Conservation (phyloP, 345 rosid species). For the Theobroma cacao region DNA sequence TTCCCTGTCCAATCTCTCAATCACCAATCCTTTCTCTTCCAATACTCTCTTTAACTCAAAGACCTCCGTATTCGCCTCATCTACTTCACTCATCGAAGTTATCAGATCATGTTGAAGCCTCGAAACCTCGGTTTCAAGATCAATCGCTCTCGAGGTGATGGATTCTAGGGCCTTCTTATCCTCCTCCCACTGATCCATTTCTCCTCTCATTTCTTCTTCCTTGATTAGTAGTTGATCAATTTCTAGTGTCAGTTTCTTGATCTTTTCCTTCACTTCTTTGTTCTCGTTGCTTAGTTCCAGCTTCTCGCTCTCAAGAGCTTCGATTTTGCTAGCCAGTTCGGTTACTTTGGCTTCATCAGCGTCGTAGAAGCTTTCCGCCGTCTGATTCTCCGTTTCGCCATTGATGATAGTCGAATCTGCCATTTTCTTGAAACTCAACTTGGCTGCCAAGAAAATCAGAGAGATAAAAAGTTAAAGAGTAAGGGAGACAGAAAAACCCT, state of each 20-base stretch:
- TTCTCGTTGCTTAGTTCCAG: constrained; percentile 38
- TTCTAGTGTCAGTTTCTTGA: constrained; percentile 31
- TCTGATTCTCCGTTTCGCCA: constrained; percentile 36
- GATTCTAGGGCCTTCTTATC: constrained; percentile 48
- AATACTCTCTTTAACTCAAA: constrained; percentile 38
- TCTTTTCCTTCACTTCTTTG: constrained; percentile 33
- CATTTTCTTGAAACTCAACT: constrained; percentile 24
- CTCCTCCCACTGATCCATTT: constrained; percentile 50
- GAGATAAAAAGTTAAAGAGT: too few relatives aligned
- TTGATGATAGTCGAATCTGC: constrained; percentile 38
- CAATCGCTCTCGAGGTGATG: constrained; percentile 48
- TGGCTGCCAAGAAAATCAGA: constrained; percentile 1
- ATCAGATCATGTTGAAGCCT: constrained; percentile 67
- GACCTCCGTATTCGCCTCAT: constrained; percentile 45
- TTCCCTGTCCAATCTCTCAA: constrained; percentile 45
- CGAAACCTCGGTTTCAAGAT: constrained; percentile 58
- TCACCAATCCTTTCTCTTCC: constrained; percentile 40
- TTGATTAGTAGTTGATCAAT: constrained; percentile 37
- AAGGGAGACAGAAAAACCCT: background rate
- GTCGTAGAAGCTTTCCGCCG: constrained; percentile 32
- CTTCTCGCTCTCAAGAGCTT: constrained; percentile 51
- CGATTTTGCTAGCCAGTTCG: constrained; percentile 34
- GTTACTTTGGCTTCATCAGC: constrained; percentile 31
- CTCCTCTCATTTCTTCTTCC: constrained; percentile 40
- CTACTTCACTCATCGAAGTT: constrained; percentile 41